phyloP scores from a whole-genome alignment of 306 rosid species.

The Quercus suber region DNA sequence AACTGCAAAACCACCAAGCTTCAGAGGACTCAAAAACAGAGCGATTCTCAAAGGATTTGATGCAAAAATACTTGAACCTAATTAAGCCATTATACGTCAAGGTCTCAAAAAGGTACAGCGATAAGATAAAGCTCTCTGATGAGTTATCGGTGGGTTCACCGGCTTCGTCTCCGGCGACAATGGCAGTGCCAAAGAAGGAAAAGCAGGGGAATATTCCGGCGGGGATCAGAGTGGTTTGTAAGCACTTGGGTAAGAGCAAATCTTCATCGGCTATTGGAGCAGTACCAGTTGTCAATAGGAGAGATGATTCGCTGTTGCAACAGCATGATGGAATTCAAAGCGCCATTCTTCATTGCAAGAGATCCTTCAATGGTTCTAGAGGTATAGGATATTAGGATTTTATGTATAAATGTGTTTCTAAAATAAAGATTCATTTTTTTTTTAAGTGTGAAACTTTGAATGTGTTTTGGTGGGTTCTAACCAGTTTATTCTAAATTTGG shows the following conservation, averaged over 20 bases:
- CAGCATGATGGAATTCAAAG: slow-evolving; percentile 90
- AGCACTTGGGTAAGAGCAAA: slow-evolving; percentile 70
- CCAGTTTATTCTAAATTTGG: background rate
- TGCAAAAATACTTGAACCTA: slow-evolving; percentile 60
- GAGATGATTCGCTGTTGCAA: slow-evolving; percentile 66
- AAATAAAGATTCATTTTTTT: background rate
- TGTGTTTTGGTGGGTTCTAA: background rate
- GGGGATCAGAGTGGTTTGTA: slow-evolving; percentile 50
- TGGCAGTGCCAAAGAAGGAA: slow-evolving; percentile 32
- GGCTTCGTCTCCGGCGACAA: slow-evolving; percentile 29
- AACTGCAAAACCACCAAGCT: background rate
- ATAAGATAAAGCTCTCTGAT: slow-evolving; percentile 12
- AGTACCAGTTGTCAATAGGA: slow-evolving; percentile 42
- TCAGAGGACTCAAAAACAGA: slow-evolving; percentile 40
- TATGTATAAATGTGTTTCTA: background rate
- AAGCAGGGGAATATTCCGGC: slow-evolving; percentile 48
- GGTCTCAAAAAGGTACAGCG: slow-evolving; percentile 47
- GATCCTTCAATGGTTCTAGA: slow-evolving; percentile 61
- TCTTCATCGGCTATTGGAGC: slow-evolving; percentile 48
- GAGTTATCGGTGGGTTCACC: slow-evolving; percentile 18
- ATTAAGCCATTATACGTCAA: slow-evolving; percentile 63
- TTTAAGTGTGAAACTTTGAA: background rate
- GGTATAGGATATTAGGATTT: slow-evolving; percentile 20
- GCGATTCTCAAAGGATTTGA: slow-evolving; percentile 57
- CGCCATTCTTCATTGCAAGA: slow-evolving; percentile 93